These are phyloP conservation scores for Samsoniella hepiali DNA, from an alignment of 2,329 filamentous ascomycete species.

Conservation along the genomic window DNA sequence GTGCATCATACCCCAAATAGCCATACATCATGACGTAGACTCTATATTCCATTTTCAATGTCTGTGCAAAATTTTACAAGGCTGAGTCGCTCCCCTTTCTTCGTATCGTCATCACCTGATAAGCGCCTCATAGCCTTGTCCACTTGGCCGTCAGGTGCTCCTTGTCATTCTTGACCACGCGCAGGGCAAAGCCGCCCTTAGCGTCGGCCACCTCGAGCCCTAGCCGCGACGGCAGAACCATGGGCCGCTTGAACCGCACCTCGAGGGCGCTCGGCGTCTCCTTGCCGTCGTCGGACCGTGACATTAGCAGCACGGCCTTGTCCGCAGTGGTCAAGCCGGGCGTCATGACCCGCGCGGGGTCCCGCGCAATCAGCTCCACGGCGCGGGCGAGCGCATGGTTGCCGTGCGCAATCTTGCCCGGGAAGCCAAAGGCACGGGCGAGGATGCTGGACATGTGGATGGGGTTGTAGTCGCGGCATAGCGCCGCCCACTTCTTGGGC, in stretches of 20 bases:
- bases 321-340: not conserved
- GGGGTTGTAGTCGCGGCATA: slow-evolving; percentile 20
- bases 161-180: slow-evolving; percentile 16
- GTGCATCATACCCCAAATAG: not conserved
- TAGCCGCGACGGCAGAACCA: slow-evolving; percentile 16
- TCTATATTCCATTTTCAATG: not conserved
- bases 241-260: slow-evolving; percentile 16
- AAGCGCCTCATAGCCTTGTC: not conserved
- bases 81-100: not conserved
- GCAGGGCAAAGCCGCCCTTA: slow-evolving; percentile 12
- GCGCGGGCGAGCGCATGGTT: slow-evolving; percentile 19
- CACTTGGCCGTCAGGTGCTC: slow-evolving; percentile 16
- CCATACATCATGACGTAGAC: not conserved
- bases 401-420: slow-evolving; percentile 18
- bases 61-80: not conserved
- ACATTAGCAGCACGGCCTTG: slow-evolving; percentile 7
- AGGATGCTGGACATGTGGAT: slow-evolving; percentile 20
- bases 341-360: slow-evolving; percentile 6
- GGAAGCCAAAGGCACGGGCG: slow-evolving; percentile 18
- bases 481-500: slow-evolving; percentile 17
- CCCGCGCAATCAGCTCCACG: slow-evolving; percentile 9
- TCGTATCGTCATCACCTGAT: no score
- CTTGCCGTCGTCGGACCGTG: not conserved
- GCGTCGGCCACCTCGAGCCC: slow-evolving; percentile 10
- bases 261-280: slow-evolving; percentile 16